Percentiles rank a stretch among this genome's conserved stretches.
These are phyloP conservation scores for Hansenula lynferdii DNA, from an alignment of 1,139 yeast genomes.

Conservation along the genomic window DNA sequence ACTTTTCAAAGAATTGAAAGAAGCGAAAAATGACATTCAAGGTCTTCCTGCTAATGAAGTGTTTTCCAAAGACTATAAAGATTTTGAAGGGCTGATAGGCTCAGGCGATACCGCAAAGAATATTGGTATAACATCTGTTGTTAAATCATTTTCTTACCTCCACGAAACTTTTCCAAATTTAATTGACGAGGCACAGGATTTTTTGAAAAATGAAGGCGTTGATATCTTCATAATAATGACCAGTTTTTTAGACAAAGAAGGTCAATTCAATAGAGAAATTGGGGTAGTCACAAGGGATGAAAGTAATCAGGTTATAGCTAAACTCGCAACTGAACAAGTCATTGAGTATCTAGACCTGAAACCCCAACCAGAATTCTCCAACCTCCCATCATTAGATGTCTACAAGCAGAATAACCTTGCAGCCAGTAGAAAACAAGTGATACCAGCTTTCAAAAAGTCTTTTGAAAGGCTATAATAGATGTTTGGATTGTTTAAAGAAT, in stretches of 20 bases:
- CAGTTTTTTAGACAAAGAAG: constrained; percentile 42
- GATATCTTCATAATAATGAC: constrained; percentile 61
- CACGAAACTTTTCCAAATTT: constrained; percentile 34
- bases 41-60: constrained; percentile 59
- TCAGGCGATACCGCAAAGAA: constrained; percentile 23
- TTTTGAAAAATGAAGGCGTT: constrained; percentile 35
- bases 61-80: constrained; percentile 79
- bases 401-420: constrained; percentile 49
- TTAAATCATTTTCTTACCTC: constrained; percentile 61
- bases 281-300: constrained; percentile 29
- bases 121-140: constrained; percentile 76
- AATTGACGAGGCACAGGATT: constrained; percentile 32
- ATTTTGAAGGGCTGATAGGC: constrained; percentile 44
- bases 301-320: constrained; percentile 20
- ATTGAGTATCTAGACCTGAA: constrained; percentile 30
- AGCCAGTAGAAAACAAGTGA: constrained; percentile 78
- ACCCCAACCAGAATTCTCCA: constrained; percentile 5
- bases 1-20: constrained; percentile 39
- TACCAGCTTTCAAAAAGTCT: constrained; percentile 14
- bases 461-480: constrained; percentile 14
- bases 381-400: constrained; percentile 14
- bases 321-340: constrained; percentile 27
- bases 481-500: no score
- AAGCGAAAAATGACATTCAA: constrained; percentile 56
- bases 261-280: constrained; percentile 54